A percentile compares a stretch with the other conserved stretches of the same genome.
phyloP scores from a whole-genome alignment of 768 basidiomycete species.

The Mycena leptocephala region DNA sequence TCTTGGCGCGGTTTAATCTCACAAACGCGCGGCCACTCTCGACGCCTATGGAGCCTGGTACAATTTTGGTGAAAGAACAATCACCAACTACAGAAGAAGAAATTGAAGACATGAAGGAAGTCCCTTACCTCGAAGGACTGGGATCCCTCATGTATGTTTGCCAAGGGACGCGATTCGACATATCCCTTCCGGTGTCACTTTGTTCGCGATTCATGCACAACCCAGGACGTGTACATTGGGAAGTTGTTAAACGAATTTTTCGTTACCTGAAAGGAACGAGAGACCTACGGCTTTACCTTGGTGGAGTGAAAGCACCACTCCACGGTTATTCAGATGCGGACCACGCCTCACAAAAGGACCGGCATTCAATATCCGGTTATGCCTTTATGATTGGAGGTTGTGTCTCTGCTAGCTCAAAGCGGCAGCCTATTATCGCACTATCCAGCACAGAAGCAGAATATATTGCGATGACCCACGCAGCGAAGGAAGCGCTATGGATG shows the following conservation, averaged over 20 bases:
- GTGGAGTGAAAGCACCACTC: neutral
- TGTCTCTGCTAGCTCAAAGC: neutral
- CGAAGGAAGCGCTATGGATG: neutral
- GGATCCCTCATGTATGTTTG: constrained; percentile 6
- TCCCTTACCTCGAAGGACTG: neutral
- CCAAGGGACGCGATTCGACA: constrained; percentile 15
- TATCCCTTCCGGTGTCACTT: constrained; percentile 26
- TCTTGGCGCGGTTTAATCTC: constrained; percentile 44
- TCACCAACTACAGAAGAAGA: neutral
- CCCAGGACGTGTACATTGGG: constrained; percentile 34
- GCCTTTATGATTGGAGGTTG: constrained; percentile 4
- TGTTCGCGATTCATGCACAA: constrained; percentile 33
- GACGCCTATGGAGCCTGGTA: constrained; percentile 44
- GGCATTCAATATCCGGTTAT: constrained; percentile 51
- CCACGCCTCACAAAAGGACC: constrained; percentile 35
- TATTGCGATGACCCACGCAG: neutral
- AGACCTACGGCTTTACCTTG: neutral
- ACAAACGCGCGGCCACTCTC: constrained; percentile 42
- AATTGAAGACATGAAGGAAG: neutral
- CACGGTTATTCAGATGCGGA: constrained; percentile 33
- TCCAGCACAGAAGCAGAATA: constrained; percentile 5
- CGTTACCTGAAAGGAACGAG: constrained; percentile 37
- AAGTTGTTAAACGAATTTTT: constrained; percentile 32
- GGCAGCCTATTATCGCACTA: neutral
- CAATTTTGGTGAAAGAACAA: constrained; percentile 15